Evolutionary conservation across 2,329 filamentous ascomycete genomes (phyloP).

Genomic region (Beauveria medogensis): DNA sequence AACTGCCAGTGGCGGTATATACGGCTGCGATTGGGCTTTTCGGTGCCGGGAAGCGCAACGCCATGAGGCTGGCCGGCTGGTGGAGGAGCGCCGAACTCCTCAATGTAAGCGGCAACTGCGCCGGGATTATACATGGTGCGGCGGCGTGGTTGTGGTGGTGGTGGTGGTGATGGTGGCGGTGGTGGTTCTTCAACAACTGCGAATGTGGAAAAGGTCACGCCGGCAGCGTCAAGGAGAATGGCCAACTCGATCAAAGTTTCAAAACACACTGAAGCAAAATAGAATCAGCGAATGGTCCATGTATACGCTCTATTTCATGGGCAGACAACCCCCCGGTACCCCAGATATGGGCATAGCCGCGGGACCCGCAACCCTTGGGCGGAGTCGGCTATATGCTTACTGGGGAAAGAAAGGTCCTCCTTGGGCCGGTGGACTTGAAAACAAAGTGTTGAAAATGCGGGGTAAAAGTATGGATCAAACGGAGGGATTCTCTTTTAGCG

Average conservation of each 20-base stretch:
- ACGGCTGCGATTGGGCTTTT: conserved; percentile 61
- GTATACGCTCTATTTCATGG: neutral
- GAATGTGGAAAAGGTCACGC: neutral
- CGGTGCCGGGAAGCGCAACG: conserved; percentile 66
- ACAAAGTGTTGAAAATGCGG: neutral
- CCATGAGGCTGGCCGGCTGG: conserved; percentile 72
- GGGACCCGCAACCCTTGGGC: neutral
- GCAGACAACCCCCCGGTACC: neutral
- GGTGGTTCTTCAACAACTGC: neutral
- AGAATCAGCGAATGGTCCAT: neutral
- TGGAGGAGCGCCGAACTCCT: conserved; percentile 50
- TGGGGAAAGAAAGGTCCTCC: neutral
- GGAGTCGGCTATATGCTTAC: neutral
- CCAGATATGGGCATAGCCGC: neutral
- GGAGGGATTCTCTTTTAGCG: neutral
- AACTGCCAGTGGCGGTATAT: conserved; percentile 81
- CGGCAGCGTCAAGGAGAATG: neutral
- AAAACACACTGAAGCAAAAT: neutral
- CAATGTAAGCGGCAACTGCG: neutral
- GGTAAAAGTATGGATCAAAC: neutral
- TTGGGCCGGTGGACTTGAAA: neutral
- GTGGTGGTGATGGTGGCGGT: too few species aligned
- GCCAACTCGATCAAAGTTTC: neutral
- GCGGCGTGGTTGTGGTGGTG: too few species aligned
- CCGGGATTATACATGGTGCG: neutral